Percentiles rank a stretch among this genome's conserved stretches.
Conservation (phyloP, 805 yeast species). For the Huiozyma sinensis region DNA sequence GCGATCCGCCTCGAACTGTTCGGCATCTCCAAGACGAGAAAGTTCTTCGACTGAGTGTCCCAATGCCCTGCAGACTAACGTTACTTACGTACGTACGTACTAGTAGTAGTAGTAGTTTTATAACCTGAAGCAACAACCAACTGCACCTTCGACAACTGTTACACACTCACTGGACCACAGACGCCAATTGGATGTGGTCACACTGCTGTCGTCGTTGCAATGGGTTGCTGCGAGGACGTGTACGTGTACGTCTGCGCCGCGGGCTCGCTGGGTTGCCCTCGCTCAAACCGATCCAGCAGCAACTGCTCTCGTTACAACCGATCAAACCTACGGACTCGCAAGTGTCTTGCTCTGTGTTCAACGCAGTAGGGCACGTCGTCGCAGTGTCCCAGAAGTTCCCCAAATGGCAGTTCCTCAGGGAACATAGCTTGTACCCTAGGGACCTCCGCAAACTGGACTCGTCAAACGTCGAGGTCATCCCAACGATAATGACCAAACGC, state of each 20-base stretch:
- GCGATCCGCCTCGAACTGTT: conserved; percentile 84
- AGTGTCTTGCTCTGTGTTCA: conserved; percentile 73
- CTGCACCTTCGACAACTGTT: no score
- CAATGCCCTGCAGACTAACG: neutral
- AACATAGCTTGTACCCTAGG: conserved; percentile 71
- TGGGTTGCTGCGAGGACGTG: neutral
- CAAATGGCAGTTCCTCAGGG: conserved; percentile 61
- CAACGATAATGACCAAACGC: conserved; percentile 72
- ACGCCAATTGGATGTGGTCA: no score
- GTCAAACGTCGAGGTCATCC: conserved; percentile 74
- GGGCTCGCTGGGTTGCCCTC: neutral
- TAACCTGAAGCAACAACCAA: no score
- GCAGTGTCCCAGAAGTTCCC: conserved; percentile 75
- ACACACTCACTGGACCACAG: no score
- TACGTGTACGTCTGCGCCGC: neutral
- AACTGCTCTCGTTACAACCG: conserved; percentile 23
- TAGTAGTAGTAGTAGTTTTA: no score
- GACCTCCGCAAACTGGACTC: conserved; percentile 74
- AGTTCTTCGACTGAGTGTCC: conserved; percentile 66
- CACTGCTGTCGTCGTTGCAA: neutral
- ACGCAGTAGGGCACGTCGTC: conserved; percentile 58
- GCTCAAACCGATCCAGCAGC: neutral
- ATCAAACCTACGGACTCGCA: conserved; percentile 36
- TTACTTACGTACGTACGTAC: no score
- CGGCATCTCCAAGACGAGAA: conserved; percentile 76